These are phyloP conservation scores for Liriodendron chinense DNA, from an alignment of 164 flowering plant species.

Conservation along the genomic window DNA sequence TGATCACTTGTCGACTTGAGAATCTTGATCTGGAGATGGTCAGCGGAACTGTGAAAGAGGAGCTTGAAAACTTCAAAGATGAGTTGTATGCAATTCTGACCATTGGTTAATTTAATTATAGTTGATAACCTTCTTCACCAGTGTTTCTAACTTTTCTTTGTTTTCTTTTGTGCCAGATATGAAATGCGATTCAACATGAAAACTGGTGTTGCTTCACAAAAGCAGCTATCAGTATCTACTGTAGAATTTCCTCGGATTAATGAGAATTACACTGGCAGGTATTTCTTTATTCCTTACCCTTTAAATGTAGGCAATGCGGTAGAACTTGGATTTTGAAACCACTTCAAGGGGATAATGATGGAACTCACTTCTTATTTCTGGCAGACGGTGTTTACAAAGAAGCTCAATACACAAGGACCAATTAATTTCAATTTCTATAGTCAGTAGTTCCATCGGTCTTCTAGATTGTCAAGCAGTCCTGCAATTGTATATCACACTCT, in stretches of 20 bases:
- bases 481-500: not conserved
- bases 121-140: not conserved
- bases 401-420: not conserved
- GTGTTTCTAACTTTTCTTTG: not conserved
- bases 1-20: slow-evolving; percentile 79
- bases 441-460: not conserved
- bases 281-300: not conserved
- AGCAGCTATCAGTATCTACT: slow-evolving; percentile 67
- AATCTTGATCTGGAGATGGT: slow-evolving; percentile 82
- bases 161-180: slow-evolving; percentile 40
- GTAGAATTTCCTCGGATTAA: slow-evolving; percentile 93
- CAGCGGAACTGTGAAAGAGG: slow-evolving; percentile 53
- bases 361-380: not conserved
- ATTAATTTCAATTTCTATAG: not conserved
- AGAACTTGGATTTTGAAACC: not conserved
- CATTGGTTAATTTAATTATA: not conserved
- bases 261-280: slow-evolving; percentile 93
- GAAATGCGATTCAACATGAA: slow-evolving; percentile 94
- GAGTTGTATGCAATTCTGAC: slow-evolving; percentile 67
- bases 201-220: slow-evolving; percentile 82
- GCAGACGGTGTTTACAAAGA: not conserved
- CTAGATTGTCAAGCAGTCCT: not conserved
- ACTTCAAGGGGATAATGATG: not conserved
- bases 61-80: slow-evolving; percentile 59
- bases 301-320: not conserved